Base-by-base conservation (phyloP, 495 filamentous ascomycete genomes). In the Daldinia loculata region DNA sequence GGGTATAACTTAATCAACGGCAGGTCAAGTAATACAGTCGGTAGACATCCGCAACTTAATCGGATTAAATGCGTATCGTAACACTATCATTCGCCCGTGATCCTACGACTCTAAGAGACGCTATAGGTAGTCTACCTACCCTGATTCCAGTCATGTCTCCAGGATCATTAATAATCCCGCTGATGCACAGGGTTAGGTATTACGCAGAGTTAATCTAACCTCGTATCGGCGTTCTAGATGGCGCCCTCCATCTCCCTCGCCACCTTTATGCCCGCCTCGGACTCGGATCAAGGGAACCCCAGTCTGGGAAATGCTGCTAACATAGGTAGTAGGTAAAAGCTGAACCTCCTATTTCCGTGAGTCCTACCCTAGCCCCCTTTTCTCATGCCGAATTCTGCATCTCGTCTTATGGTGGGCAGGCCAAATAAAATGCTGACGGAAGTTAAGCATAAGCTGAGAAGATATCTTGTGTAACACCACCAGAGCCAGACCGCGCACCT, bases 231-330 rank as follows among this genome's bases (percentile, higher is more conserved):
- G 57, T 59, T 53, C 55, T 32, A 63, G 66, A 53, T 69, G 56
- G 62, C 53, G 65, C 17, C 50, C 32, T 15, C 38, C 45, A 50
- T 38, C 56, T 66, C 58, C 36, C n/a, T 51, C 43, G 36, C 61
- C 34, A 62, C 32, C 36, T 56, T 66, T 57, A 73, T 73, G 70
- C 70, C 70, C 70, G 70, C 69, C 58, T 73, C 70, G 70, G 70
- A 69, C 41, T 50, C 66, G 70, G 70, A 66, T 56, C 62, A 73
- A 73, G 62, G 70, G 70, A 66, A 62, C 66, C 66, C 70, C 58
- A 65, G 70, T 66, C 36, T 66, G 56, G 36, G 19, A 48, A 22
- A 22, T 45, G 26, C 5, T 41, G 55, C 24, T 72, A 48, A 67
- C 39, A 64, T 17, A 29, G n/a, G n/a, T n/a, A n/a, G n/a, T n/a